Conservation (phyloP, 2,329 filamentous ascomycete species). For the Venturia oleaginea region DNA sequence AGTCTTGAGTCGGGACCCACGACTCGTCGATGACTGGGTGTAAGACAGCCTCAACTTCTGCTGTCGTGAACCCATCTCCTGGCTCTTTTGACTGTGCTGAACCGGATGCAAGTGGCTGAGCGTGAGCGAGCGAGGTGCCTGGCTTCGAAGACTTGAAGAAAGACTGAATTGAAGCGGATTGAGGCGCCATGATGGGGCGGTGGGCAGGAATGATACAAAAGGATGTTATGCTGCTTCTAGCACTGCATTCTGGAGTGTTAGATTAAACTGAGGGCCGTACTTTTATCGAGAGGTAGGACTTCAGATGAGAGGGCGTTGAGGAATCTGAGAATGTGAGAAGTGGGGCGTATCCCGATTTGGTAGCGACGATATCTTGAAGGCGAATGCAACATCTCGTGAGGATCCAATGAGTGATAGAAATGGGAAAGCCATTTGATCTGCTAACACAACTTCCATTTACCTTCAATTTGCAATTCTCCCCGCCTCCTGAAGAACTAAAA, state of each 20-base stretch:
- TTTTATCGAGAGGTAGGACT: neutral
- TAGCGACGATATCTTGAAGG: neutral
- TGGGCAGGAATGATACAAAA: neutral
- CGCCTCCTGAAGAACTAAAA: neutral
- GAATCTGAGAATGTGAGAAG: neutral
- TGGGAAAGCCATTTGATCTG: neutral
- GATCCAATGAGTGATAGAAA: too few relatives aligned
- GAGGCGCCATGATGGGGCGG: conserved; percentile 24
- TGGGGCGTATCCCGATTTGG: neutral
- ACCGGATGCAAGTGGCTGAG: conserved; percentile 15
- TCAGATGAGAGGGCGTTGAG: neutral
- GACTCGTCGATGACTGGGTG: conserved; percentile 28
- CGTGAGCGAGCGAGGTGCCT: neutral
- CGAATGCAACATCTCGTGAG: too few relatives aligned
- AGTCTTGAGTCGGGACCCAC: conserved; percentile 37
- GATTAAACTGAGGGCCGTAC: neutral
- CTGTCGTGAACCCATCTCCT: conserved; percentile 46
- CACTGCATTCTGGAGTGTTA: neutral
- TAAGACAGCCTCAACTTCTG: conserved; percentile 34
- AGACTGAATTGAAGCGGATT: conserved; percentile 34
- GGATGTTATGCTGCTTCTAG: neutral
- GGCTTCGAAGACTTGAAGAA: conserved; percentile 27
- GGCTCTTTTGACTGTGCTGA: conserved; percentile 18
- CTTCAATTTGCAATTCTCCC: neutral
- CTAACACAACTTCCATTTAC: neutral